Evolutionary conservation across 345 rosid genomes (phyloP).

Genomic region (Melaleuca alternifolia): DNA sequence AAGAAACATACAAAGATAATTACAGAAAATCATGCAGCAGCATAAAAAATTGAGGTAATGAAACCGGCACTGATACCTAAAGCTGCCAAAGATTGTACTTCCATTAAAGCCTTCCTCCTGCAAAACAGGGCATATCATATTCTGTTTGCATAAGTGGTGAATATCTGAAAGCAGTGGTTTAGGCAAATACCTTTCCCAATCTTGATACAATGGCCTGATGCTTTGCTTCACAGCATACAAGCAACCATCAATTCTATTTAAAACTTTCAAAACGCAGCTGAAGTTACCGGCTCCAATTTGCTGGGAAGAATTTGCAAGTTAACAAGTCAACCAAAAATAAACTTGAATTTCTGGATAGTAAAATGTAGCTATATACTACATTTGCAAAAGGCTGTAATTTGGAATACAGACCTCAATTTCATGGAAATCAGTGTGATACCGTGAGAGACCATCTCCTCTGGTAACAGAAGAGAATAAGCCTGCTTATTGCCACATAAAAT

Average conservation of each 20-base stretch:
- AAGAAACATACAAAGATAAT: background rate
- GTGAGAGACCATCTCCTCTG: constrained; percentile 86
- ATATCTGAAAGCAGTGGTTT: background rate
- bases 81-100: constrained; percentile 98
- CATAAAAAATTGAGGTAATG: background rate
- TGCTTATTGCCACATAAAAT: constrained; percentile 12
- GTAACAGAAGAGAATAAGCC: constrained; percentile 49
- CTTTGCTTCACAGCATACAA: constrained; percentile 84
- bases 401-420: constrained; percentile 64
- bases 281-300: constrained; percentile 87
- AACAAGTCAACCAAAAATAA: background rate
- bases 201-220: constrained; percentile 58
- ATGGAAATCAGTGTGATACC: constrained; percentile 87
- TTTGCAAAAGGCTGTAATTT: background rate
- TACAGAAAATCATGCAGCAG: background rate
- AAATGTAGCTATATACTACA: background rate
- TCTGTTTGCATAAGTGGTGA: background rate
- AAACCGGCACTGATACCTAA: constrained; percentile 40
- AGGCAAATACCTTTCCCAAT: constrained; percentile 55
- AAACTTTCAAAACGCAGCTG: constrained; percentile 76
- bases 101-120: constrained; percentile 97
- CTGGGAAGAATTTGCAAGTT: constrained; percentile 25
- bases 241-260: constrained; percentile 96
- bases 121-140: background rate
- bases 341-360: background rate